Conservation (phyloP, 2,329 filamentous ascomycete species). For the Clarireedia sp. region DNA sequence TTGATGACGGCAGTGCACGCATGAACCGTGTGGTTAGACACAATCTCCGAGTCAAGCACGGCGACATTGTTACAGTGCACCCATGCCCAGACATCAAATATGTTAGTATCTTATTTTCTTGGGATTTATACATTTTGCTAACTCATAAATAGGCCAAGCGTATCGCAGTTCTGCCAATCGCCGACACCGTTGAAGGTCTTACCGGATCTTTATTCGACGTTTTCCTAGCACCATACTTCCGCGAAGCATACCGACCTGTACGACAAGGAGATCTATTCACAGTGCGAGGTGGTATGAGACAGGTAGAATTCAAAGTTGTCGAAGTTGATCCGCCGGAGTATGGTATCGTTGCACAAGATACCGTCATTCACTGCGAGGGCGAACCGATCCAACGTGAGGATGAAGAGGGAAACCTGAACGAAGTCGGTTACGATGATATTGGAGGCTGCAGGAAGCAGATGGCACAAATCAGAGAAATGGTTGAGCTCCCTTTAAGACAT, state of each 20-base stretch:
- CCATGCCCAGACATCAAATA: conserved; percentile 99
- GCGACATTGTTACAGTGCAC: conserved; percentile 94
- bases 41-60: conserved; percentile 97
- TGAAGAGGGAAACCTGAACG: conserved; percentile 97
- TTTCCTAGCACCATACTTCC: conserved; percentile 98
- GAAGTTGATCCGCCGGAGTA: conserved; percentile 98
- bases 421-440: conserved; percentile 98
- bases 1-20: conserved; percentile 92
- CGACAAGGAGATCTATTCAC: conserved; percentile 97
- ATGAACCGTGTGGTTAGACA: conserved; percentile 98
- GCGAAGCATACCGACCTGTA: conserved; percentile 94
- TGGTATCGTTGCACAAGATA: conserved; percentile 97
- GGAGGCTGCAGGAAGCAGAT: conserved; percentile 99
- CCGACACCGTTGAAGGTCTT: conserved; percentile 94
- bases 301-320: conserved; percentile 99
- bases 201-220: conserved; percentile 98
- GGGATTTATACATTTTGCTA: conserved; percentile 14
- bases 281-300: conserved; percentile 94
- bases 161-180: conserved; percentile 95
- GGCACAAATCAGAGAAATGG: conserved; percentile 98
- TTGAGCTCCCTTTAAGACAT: conserved; percentile 92
- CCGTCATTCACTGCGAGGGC: conserved; percentile 97
- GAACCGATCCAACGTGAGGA: conserved; percentile 96
- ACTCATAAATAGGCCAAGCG: conserved; percentile 71
- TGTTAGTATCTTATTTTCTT: conserved; percentile 48